Evolutionary conservation across 75 land plant genomes (phyloP), one percentile per base, ranked within the genome.

Genomic region (Cryptomeria japonica): DNA sequence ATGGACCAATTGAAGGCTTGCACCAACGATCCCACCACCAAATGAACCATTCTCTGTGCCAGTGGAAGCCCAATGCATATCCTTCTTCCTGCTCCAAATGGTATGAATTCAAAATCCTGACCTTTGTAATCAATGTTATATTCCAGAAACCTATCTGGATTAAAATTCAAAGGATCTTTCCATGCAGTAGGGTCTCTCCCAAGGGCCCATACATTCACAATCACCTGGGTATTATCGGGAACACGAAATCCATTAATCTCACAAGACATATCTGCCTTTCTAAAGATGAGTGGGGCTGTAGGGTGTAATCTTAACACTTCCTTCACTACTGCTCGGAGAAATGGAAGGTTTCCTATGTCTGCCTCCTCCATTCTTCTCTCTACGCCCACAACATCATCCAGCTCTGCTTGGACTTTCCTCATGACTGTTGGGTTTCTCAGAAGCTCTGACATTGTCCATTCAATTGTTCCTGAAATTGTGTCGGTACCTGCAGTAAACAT

Each of bases 31-130:
- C 89, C 90, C 32, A 89, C 12, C 6, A 87, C 55, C 32, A 80
- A 68, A 34, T 44, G 84, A 34, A 89, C 42, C 68, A 89, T 38
- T 53, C 75, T 55, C 13, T 49, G 47, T n/a, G 80, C 90, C 41
- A 89, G 70, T 2, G 90, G 85, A 31, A 87, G 11, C 36, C 91
- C 91, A 16, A 72, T 41, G 84, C 91, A 90, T 9, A 76, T 77
- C 41, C 91, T 84, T 39, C 89, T 82, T 14, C 91, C 91, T 28
- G 83, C 87, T 49, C 89, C 91, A 64, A 90, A 90, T 39, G 91
- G 91, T 8, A 51, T 4, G 39, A 90, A 36, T 58, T 88, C 70
- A 47, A 83, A 86, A 64, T 90, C 85, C 25, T 49, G 44, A 11
- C 86, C 90, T 53, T 44, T 79, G 88, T 41, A 79, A 38, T 86